Conservation (phyloP, 2,329 filamentous ascomycete genomes). For the Penicillium sp. region DNA sequence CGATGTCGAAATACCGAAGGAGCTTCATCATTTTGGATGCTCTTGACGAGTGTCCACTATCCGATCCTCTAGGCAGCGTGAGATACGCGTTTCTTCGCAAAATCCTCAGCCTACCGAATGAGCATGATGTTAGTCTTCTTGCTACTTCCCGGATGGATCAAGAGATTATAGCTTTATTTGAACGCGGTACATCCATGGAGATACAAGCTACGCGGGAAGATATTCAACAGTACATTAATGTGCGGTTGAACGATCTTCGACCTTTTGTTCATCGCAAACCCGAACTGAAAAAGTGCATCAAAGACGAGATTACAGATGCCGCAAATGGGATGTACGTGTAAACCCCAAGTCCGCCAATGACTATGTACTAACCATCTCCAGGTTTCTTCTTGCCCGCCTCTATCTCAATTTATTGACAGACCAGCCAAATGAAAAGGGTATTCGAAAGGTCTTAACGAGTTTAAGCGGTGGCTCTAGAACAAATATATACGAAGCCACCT, state of each 20-base stretch:
- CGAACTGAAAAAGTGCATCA: conserved; percentile 32
- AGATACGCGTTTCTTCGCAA: conserved; percentile 23
- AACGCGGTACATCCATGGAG: conserved; percentile 29
- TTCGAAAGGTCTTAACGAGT: conserved; percentile 11
- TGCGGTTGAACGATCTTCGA: conserved; percentile 12
- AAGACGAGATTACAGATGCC: conserved; percentile 32
- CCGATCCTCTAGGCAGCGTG: conserved; percentile 15
- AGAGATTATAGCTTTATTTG: conserved; percentile 34
- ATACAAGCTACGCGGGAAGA: conserved; percentile 43
- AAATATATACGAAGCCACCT: conserved; percentile 47
- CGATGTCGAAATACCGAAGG: conserved; percentile 28
- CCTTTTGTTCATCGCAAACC: conserved; percentile 14
- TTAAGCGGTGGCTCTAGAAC: conserved; percentile 1
- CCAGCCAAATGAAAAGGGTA: conserved; percentile 13
- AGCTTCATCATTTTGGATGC: conserved; percentile 39
- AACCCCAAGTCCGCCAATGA: too few relatives aligned
- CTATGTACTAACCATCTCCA: too few relatives aligned
- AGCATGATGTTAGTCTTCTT: conserved; percentile 34
- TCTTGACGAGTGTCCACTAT: conserved; percentile 37
- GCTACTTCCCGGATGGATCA: conserved; percentile 41
- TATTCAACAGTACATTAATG: conserved; percentile 26
- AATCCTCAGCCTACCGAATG: conserved; percentile 31
- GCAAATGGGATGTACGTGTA: conserved; percentile 39
- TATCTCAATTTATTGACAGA: conserved; percentile 15
- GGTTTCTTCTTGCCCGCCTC: conserved; percentile 33